These are phyloP conservation scores for Calonectria leucothoes DNA, from an alignment of 2,329 filamentous ascomycete species.

Conservation along the genomic window DNA sequence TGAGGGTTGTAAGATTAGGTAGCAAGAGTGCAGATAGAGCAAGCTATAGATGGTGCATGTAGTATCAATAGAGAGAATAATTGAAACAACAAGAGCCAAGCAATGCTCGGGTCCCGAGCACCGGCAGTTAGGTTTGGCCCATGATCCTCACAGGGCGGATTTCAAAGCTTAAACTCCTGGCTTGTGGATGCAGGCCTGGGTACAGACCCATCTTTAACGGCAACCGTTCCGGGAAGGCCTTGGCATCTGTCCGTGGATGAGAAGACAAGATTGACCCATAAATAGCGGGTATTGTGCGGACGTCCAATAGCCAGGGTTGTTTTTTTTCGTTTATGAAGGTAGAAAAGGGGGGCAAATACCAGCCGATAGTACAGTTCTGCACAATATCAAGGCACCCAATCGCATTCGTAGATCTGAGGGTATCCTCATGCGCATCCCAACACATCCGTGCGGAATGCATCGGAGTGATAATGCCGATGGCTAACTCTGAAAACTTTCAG, in stretches of 20 bases:
- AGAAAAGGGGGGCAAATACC: not conserved
- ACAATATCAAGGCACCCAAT: not conserved
- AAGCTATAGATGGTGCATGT: not conserved
- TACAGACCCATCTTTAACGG: not conserved
- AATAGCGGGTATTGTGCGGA: not conserved
- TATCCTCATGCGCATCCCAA: not conserved
- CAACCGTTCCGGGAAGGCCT: not conserved
- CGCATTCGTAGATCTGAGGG: not conserved
- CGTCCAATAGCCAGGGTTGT: not conserved
- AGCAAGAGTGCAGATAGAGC: not conserved
- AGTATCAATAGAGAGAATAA: not conserved
- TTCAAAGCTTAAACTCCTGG: not conserved
- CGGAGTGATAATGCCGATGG: too few species aligned
- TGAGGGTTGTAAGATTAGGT: not conserved
- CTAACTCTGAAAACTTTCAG: too few species aligned
- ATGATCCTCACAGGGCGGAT: not conserved
- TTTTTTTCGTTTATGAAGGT: not conserved
- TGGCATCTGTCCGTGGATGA: not conserved
- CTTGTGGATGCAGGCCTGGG: not conserved
- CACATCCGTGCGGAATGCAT: not conserved
- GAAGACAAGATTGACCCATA: not conserved
- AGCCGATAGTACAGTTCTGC: not conserved
- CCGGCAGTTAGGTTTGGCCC: not conserved
- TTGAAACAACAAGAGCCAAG: not conserved
- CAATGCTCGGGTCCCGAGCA: too few species aligned